phyloP scores from a whole-genome alignment of 208 protist species.

The Histomonas meleagridis region DNA sequence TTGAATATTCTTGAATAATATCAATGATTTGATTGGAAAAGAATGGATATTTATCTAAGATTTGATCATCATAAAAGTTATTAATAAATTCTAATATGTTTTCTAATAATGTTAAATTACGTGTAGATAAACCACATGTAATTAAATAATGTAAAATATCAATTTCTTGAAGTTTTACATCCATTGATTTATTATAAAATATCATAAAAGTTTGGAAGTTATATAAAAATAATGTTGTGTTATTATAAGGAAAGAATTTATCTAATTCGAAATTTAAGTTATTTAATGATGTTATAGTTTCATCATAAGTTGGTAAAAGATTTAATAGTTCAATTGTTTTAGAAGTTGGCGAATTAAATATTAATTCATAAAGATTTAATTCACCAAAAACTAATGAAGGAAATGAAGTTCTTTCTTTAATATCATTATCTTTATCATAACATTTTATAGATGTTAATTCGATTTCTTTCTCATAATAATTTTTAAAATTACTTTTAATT shows the following conservation, averaged over 20 bases:
- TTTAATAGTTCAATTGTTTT: neutral
- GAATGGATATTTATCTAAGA: no score
- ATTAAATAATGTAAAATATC: no score
- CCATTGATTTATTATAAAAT: neutral
- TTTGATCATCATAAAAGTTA: no score
- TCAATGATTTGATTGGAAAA: no score
- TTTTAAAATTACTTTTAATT: neutral
- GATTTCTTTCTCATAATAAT: neutral
- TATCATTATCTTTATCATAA: neutral
- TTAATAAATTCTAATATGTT: no score
- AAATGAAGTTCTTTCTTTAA: neutral
- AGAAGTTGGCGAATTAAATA: neutral
- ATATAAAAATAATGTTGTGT: neutral
- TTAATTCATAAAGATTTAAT: no score
- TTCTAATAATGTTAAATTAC: no score
- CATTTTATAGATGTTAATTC: neutral
- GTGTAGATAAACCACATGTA: no score
- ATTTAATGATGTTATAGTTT: neutral
- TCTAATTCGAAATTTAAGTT: neutral
- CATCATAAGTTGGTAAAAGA: neutral
- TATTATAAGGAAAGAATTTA: neutral
- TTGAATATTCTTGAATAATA: no score
- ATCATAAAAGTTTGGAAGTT: neutral
- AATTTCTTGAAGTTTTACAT: neutral
- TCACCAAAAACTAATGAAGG: neutral